Evolutionary conservation across 306 rosid genomes (phyloP), one percentile per base, ranked within the genome.

Genomic region (Cicer bijugum): DNA sequence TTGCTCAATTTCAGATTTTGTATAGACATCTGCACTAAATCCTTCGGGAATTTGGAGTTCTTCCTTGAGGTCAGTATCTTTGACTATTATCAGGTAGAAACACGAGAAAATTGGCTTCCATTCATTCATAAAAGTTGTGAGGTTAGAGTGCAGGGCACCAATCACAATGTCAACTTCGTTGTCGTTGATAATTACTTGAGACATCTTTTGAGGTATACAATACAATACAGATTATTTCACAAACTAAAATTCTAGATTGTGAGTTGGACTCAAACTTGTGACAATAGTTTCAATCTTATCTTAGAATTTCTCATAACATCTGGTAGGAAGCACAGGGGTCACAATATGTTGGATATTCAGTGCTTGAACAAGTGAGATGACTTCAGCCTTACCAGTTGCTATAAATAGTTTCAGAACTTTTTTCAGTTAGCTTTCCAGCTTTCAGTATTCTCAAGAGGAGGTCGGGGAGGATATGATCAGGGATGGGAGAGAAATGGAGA

Each of bases 341-440:
- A 87, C 47, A 56, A 60, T 72, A 67, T 87, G 95, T 78, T 68
- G 90, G 81, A 95, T 90, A 82, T 95, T 90, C 40, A 91, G 90
- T 37, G 88, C 89, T 74, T 77, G 82, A 65, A 95, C 88, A 59
- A 90, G 75, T 50, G 97, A 86, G 77, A 90, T 87, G 19, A 95
- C 88, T 87, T 95, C 97, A 42, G 88, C 97, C 80, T 88, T 95
- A 76, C 96, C 97, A 8, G 93, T 86, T 37, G 92, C 92, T 51
- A 90, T 40, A 39, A 90, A 91, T 76, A 91, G 83, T 79, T 85
- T 91, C 85, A 95, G 82, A 78, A 95, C 88, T 78, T 88, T 91
- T 91, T 85, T 91, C 97, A 64, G 85, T 95, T 72, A 95, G 84
- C 80, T 91, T 95, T 51, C 99, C 97, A 53, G 99, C 97, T 40